Evolutionary conservation across 768 basidiomycete species (phyloP).

Genomic region (Hypsizygus marmoreus): DNA sequence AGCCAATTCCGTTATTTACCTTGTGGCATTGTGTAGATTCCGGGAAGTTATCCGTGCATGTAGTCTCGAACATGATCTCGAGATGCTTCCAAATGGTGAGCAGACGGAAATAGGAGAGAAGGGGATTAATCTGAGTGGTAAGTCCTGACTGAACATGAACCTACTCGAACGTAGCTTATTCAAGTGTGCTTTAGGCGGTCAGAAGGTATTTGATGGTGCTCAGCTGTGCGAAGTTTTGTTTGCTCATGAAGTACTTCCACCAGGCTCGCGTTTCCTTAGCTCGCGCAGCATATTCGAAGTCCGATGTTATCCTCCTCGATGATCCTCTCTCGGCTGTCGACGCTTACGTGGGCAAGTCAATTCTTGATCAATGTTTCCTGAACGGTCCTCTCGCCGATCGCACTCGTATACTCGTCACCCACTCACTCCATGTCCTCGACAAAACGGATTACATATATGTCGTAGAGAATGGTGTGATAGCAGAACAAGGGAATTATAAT

Average conservation of each 20-base stretch:
- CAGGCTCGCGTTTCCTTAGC: constrained; percentile 78
- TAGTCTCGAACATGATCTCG: constrained; percentile 69
- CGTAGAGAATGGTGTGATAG: constrained; percentile 58
- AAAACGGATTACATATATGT: constrained; percentile 66
- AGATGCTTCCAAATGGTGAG: constrained; percentile 70
- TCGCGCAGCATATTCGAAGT: constrained; percentile 71
- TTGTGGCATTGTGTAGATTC: too few relatives aligned
- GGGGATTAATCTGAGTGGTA: constrained; percentile 69
- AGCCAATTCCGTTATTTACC: too few relatives aligned
- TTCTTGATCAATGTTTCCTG: constrained; percentile 63
- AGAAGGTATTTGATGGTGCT: too few relatives aligned
- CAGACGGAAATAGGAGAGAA: constrained; percentile 76
- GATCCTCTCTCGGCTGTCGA: constrained; percentile 84
- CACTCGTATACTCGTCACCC: constrained; percentile 65
- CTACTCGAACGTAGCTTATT: too few relatives aligned
- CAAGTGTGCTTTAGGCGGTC: too few relatives aligned
- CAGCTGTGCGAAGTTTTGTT: too few relatives aligned
- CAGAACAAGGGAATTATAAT: constrained; percentile 62
- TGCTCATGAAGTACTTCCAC: constrained; percentile 2
- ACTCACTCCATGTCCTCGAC: constrained; percentile 58
- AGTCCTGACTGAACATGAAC: too few relatives aligned
- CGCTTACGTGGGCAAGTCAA: constrained; percentile 69
- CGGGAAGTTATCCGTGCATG: constrained; percentile 63
- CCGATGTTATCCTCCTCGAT: constrained; percentile 78
- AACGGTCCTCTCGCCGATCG: constrained; percentile 51